These are phyloP conservation scores for Blastobotrys ciferrii DNA, from an alignment of 1,139 yeast genomes.

Conservation along the genomic window DNA sequence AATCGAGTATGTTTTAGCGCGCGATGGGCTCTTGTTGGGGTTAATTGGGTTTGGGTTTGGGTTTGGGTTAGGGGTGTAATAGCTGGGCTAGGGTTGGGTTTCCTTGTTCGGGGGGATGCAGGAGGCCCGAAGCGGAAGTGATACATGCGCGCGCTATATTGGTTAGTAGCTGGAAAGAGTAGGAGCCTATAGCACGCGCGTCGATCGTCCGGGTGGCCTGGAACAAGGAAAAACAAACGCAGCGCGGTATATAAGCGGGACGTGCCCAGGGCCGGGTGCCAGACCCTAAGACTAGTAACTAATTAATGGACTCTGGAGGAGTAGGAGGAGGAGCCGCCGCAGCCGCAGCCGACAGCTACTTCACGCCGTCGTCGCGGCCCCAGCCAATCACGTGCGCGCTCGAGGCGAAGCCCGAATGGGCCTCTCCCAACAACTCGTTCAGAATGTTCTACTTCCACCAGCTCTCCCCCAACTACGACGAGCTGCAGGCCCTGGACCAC, in stretches of 20 bases:
- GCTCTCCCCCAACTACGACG: slow-evolving; percentile 10
- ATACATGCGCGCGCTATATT: too few relatives aligned
- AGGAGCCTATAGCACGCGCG: neutral
- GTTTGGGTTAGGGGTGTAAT: too few relatives aligned
- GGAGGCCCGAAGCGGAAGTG: neutral
- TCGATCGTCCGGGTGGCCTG: neutral
- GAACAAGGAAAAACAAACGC: neutral
- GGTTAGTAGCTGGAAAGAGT: too few relatives aligned
- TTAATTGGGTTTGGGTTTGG: too few relatives aligned
- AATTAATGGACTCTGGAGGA: neutral
- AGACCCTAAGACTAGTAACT: too few relatives aligned
- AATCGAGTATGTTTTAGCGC: too few relatives aligned
- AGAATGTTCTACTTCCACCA: slow-evolving; percentile 23
- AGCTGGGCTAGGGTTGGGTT: too few relatives aligned
- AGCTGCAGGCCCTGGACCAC: slow-evolving; percentile 11
- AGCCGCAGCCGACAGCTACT: too few relatives aligned
- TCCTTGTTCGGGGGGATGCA: neutral
- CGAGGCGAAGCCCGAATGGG: slow-evolving; percentile 30
- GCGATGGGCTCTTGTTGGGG: too few relatives aligned
- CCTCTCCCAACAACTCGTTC: slow-evolving; percentile 27
- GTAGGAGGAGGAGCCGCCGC: too few relatives aligned
- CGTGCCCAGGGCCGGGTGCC: neutral
- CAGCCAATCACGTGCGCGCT: neutral
- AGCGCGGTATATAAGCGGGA: neutral
- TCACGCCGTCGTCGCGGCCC: too few relatives aligned